Evolutionary conservation across 345 rosid species (phyloP), one percentile per base, ranked within the genome.

Genomic region (Draba incana): DNA sequence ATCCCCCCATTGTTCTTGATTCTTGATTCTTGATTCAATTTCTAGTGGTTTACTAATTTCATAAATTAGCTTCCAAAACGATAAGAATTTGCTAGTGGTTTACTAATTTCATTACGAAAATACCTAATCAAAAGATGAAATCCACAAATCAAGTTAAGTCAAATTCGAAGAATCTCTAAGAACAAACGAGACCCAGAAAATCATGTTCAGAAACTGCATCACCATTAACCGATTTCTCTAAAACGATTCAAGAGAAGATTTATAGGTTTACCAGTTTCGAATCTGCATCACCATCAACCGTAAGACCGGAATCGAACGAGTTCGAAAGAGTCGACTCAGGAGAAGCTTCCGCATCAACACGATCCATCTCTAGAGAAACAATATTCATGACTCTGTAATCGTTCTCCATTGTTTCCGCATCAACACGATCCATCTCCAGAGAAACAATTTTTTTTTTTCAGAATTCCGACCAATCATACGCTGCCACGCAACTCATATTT

Each of bases 241-340:
- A 15, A 3, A 12, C 24, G 52, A 27, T 10, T 61, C 52, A 42
- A 42, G 10, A 1, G 38, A 5, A 33, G 38, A 31, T 31, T 31
- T 31, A 1, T 31, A 0, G 4, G 4, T 4, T 31, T 31, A 88
- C 90, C 81, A 33, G 62, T 20, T 62, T 48, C 14, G 75, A 66
- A 62, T 56, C 62, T 0, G 67, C 70, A 50, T 53, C 54, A 33
- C 2, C 67, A 52, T 75, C 77, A 35, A 70, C 74, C 14, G 84
- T 75, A 9, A 77, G 11, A 57, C 51, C 85, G 4, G 87, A 82
- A 28, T 81, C 79, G 53, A 50, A 77, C 59, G 86, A 82, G 75
- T 66, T 71, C 46, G 77, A 43, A 6, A 41, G 73, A 57, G 77
- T 57, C 75, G 80, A 78, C 66, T 64, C 73, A 52, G n/a, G 50